Evolutionary conservation across 192 early-diverging fungal species (phyloP).

Genomic region (Coemansia brasiliensis): DNA sequence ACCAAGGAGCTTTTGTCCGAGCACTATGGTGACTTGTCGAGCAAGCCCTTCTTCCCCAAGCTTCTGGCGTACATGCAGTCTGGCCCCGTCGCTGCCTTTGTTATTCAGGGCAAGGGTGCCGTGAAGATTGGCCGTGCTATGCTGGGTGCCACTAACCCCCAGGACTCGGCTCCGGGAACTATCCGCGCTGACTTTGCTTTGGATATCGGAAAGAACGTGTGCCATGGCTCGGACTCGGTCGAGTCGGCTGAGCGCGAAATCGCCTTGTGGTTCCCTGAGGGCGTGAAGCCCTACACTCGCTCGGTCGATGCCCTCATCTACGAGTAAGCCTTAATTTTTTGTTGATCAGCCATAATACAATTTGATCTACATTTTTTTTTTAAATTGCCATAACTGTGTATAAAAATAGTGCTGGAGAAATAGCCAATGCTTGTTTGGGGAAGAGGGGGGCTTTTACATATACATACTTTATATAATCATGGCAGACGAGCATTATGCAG

Average conservation of each 20-base stretch:
- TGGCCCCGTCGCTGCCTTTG: conserved; percentile 95
- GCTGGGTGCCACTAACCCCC: conserved; percentile 91
- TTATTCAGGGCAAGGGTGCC: conserved; percentile 85
- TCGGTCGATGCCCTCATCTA: conserved; percentile 69
- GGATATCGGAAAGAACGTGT: conserved; percentile 82
- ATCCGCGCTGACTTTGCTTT: conserved; percentile 95
- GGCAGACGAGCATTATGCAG: conserved; percentile 64
- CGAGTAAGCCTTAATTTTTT: conserved; percentile 57
- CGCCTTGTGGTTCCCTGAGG: conserved; percentile 78
- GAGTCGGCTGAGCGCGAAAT: conserved; percentile 90
- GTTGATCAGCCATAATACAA: neutral
- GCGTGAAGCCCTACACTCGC: conserved; percentile 63
- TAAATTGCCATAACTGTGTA: neutral
- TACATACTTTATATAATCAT: conserved; percentile 5
- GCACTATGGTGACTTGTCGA: conserved; percentile 83
- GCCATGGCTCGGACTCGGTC: conserved; percentile 89
- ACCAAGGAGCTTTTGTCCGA: conserved; percentile 68
- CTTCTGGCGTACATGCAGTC: conserved; percentile 83
- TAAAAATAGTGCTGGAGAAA: too few species aligned
- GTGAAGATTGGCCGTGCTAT: conserved; percentile 89
- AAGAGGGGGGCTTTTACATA: too few species aligned
- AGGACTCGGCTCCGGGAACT: conserved; percentile 84
- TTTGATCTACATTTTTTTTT: neutral
- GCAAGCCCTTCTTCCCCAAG: conserved; percentile 88
- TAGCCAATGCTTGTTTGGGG: too few species aligned